phyloP scores from a whole-genome alignment of 164 flowering plant species.

The Stephania cephalantha region DNA sequence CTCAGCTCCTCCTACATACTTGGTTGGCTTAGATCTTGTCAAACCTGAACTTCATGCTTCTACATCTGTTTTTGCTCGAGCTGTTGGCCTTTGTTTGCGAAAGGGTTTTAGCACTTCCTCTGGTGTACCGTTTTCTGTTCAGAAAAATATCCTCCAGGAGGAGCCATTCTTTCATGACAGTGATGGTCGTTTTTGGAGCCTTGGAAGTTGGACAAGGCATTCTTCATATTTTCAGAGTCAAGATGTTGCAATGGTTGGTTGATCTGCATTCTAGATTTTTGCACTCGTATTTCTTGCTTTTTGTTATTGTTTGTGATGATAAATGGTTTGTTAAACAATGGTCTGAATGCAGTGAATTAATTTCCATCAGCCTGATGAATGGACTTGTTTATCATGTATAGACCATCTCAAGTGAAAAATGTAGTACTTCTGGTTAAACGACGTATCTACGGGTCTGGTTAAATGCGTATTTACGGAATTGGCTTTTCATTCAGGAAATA shows the following conservation, averaged over 20 bases:
- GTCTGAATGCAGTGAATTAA: background rate
- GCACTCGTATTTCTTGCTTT: background rate
- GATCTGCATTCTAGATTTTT: constrained; percentile 1
- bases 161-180: constrained; percentile 31
- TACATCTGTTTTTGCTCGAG: constrained; percentile 31
- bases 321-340: background rate
- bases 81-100: constrained; percentile 36
- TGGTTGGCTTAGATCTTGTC: constrained; percentile 44
- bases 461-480: background rate
- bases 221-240: constrained; percentile 41
- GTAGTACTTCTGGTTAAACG: background rate
- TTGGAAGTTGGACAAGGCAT: constrained; percentile 38
- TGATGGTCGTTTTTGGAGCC: constrained; percentile 41
- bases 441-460: background rate
- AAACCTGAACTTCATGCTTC: constrained; percentile 34
- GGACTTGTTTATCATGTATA: background rate
- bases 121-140: constrained; percentile 38
- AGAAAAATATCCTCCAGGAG: constrained; percentile 30
- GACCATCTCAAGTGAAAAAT: background rate
- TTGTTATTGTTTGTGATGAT: background rate
- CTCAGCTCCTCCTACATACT: constrained; percentile 43
- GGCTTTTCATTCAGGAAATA: background rate
- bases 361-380: background rate
- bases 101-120: constrained; percentile 43
- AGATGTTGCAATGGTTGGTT: constrained; percentile 54